Conservation (phyloP, 306 rosid genomes). For the Quercus suber region DNA sequence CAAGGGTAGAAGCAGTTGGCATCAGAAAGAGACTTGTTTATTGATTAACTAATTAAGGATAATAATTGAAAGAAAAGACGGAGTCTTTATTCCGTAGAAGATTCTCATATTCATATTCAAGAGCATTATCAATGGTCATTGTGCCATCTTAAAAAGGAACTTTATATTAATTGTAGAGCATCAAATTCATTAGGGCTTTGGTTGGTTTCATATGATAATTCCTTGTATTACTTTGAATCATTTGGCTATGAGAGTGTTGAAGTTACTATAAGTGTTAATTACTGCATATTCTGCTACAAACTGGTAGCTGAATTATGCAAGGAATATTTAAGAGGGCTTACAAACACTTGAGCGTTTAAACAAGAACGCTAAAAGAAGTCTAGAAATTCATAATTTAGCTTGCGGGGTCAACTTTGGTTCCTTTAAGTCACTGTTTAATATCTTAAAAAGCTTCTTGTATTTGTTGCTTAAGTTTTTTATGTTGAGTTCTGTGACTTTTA, state of each 20-base stretch:
- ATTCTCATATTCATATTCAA: background rate
- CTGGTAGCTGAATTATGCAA: background rate
- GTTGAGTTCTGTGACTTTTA: no score
- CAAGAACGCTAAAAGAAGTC: no score
- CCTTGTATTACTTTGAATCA: background rate
- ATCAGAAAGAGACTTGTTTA: conserved; percentile 1
- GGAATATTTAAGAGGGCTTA: no score
- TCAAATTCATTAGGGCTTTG: background rate
- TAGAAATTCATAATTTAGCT: no score
- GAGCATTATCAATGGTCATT: background rate
- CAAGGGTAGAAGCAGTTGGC: background rate
- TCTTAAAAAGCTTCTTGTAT: no score
- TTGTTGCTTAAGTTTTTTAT: no score
- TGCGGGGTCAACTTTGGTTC: no score
- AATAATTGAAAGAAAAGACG: background rate
- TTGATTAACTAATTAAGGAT: background rate
- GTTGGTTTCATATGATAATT: background rate
- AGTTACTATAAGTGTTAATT: background rate
- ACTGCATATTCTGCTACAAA: background rate
- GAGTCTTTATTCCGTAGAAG: conserved; percentile 2
- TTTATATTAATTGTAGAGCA: background rate
- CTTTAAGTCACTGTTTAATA: no score
- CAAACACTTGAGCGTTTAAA: no score
- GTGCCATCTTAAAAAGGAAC: background rate
- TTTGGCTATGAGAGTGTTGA: background rate